These are phyloP conservation scores for Lentinula detonsa DNA, from an alignment of 768 basidiomycete species.

Conservation along the genomic window DNA sequence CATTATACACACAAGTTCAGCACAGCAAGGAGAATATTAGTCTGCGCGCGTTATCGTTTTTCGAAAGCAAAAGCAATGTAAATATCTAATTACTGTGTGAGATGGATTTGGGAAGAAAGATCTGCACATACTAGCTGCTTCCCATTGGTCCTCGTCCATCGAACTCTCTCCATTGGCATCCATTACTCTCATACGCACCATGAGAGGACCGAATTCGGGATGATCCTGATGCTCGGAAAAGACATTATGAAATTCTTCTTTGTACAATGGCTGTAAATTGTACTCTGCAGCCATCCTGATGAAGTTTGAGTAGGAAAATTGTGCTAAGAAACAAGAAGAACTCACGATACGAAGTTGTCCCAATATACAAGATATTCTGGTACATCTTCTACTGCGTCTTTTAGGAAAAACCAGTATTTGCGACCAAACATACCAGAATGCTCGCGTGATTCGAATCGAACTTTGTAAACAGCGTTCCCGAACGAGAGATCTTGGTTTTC, in stretches of 20 bases:
- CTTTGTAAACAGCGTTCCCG: conserved; percentile 86
- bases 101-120: neutral
- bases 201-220: conserved; percentile 74
- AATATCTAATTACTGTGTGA: conserved; percentile 50
- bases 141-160: conserved; percentile 96
- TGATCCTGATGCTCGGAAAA: conserved; percentile 77
- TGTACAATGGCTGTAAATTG: conserved; percentile 66
- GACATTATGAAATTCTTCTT: conserved; percentile 86
- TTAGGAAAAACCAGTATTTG: conserved; percentile 88
- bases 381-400: conserved; percentile 95
- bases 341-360: conserved; percentile 85
- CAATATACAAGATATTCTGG: conserved; percentile 97
- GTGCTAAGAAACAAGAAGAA: conserved; percentile 8
- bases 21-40: too few relatives aligned
- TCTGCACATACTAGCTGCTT: conserved; percentile 85
- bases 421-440: conserved; percentile 74
- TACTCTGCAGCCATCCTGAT: conserved; percentile 81
- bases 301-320: conserved; percentile 9
- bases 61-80: conserved; percentile 93
- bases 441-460: conserved; percentile 74
- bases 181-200: conserved; percentile 90
- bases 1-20: neutral
- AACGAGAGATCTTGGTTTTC: conserved; percentile 70
- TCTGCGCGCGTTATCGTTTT: conserved; percentile 29
- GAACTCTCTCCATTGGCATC: conserved; percentile 80